phyloP scores from a whole-genome alignment of 306 rosid genomes.

The Gleditsia sinensis region DNA sequence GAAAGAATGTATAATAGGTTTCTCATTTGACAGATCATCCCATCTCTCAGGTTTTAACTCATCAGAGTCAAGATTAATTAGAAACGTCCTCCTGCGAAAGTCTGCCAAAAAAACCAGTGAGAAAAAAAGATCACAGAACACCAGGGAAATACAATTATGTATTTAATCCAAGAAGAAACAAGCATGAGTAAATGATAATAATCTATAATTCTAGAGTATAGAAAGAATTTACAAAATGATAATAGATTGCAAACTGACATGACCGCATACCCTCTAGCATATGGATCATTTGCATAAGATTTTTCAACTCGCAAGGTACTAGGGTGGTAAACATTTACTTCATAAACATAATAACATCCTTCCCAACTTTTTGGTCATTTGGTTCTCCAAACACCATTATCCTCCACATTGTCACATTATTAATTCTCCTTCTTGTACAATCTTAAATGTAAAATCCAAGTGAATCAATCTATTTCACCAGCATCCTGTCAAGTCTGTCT shows the following conservation, averaged over 20 bases:
- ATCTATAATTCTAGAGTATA: slow-evolving; percentile 26
- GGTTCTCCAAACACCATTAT: slow-evolving; percentile 82
- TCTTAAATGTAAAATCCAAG: no score
- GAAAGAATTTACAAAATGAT: slow-evolving; percentile 37
- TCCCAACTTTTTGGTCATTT: slow-evolving; percentile 83
- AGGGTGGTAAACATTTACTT: slow-evolving; percentile 84
- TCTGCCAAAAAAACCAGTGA: slow-evolving; percentile 57
- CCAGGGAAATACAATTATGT: not conserved
- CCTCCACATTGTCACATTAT: no score
- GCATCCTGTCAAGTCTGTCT: no score
- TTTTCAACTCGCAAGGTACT: slow-evolving; percentile 75
- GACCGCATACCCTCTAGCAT: slow-evolving; percentile 86
- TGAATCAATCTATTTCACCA: no score
- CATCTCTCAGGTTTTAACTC: slow-evolving; percentile 78
- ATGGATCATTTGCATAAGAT: slow-evolving; percentile 87
- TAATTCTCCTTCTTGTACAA: no score
- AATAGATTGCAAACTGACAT: slow-evolving; percentile 37
- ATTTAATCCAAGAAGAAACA: slow-evolving; percentile 1
- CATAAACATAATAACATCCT: slow-evolving; percentile 85
- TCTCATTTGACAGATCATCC: slow-evolving; percentile 71
- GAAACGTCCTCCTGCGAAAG: slow-evolving; percentile 75
- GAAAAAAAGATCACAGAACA: no score
- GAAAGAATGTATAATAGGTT: slow-evolving; percentile 63
- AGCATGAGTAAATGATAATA: not conserved
- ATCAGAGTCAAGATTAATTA: slow-evolving; percentile 63